Evolutionary conservation across 768 basidiomycete genomes (phyloP).

Genomic region (Leccinum subgranulosum): DNA sequence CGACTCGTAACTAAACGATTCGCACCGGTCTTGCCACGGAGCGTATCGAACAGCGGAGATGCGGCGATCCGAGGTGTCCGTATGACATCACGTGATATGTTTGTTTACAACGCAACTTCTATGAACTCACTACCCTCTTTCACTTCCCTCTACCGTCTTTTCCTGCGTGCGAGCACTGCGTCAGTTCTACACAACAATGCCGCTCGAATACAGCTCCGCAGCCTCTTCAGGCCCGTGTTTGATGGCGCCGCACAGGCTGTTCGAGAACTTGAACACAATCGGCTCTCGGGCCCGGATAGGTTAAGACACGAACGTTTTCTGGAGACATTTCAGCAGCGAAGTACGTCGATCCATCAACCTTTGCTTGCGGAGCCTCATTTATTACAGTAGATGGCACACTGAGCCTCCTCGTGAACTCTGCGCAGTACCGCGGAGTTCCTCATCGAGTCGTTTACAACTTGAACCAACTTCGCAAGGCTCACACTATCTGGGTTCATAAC

Average conservation of each 20-base stretch:
- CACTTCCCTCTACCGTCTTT: constrained; percentile 58
- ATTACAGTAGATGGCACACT: constrained; percentile 68
- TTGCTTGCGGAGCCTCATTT: constrained; percentile 9
- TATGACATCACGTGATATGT: constrained; percentile 11
- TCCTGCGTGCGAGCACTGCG: constrained; percentile 53
- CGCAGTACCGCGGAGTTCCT: constrained; percentile 57
- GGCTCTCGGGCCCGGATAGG: constrained; percentile 27
- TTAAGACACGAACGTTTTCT: constrained; percentile 41
- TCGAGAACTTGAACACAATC: constrained; percentile 36
- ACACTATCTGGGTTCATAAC: constrained; percentile 24
- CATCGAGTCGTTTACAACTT: constrained; percentile 58
- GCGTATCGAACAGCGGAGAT: neutral
- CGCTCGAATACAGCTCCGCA: constrained; percentile 43
- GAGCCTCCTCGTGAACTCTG: constrained; percentile 58
- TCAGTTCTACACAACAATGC: constrained; percentile 52
- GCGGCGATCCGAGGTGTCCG: neutral
- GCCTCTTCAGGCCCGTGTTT: constrained; percentile 54
- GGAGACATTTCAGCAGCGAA: constrained; percentile 50
- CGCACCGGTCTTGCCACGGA: neutral
- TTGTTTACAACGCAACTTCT: neutral
- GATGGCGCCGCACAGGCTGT: constrained; percentile 45
- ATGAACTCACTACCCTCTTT: constrained; percentile 33
- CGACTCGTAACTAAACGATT: constrained; percentile 1
- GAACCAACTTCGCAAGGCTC: constrained; percentile 31
- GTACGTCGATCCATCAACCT: constrained; percentile 33